phyloP scores from a whole-genome alignment of 139 green algal species.

The Dunaliella sp. region DNA sequence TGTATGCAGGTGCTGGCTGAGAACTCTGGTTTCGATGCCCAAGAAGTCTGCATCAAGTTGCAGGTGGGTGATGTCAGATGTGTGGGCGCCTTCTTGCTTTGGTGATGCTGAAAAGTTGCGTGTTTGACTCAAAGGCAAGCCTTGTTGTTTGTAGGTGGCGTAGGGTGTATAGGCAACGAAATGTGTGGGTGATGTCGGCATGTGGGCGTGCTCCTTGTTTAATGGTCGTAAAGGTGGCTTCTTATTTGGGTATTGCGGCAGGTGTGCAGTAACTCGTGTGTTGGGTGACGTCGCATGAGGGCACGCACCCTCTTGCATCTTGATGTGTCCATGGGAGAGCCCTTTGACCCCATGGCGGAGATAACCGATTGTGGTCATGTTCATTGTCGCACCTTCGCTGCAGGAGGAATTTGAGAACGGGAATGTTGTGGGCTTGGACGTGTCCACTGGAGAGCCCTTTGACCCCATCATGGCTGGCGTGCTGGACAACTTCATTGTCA shows the following conservation, averaged over 20 bases:
- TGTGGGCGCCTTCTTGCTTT: no score
- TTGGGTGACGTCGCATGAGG: no score
- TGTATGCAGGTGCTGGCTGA: conserved; percentile 76
- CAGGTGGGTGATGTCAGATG: conserved; percentile 50
- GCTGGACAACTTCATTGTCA: conserved; percentile 98
- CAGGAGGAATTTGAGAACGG: conserved; percentile 84
- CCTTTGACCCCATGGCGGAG: conserved; percentile 85
- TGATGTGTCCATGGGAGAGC: conserved; percentile 89
- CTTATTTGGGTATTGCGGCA: no score
- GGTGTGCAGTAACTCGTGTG: no score
- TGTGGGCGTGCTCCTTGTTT: no score
- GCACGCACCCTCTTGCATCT: no score
- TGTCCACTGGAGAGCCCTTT: conserved; percentile 85
- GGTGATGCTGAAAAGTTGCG: no score
- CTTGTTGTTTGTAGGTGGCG: no score
- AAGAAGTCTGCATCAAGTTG: conserved; percentile 82
- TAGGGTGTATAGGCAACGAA: no score
- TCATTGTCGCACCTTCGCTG: not conserved
- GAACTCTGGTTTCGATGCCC: conserved; percentile 90
- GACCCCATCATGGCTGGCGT: conserved; percentile 77
- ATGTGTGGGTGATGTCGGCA: no score
- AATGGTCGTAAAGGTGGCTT: no score
- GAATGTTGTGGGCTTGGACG: conserved; percentile 84
- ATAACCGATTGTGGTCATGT: not conserved
- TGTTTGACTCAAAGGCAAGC: no score